phyloP scores from a whole-genome alignment of 169 alveolate species.

The Babesia gibsoni region DNA sequence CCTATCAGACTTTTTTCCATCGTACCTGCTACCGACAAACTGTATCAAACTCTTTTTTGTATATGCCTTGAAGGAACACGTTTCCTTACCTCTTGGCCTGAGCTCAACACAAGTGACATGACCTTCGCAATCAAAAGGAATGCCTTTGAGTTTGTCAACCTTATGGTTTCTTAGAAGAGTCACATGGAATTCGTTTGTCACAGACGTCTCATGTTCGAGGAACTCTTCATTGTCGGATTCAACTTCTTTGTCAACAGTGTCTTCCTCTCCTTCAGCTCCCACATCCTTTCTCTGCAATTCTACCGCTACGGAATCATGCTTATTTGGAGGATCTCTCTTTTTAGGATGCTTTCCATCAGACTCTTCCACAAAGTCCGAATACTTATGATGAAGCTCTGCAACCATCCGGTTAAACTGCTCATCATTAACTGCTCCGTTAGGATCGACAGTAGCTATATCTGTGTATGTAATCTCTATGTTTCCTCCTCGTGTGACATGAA shows the following conservation, averaged over 20 bases:
- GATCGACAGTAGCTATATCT: constrained; percentile 43
- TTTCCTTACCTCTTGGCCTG: constrained; percentile 50
- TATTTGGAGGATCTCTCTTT: neutral
- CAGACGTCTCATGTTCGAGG: constrained; percentile 46
- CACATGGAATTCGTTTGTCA: constrained; percentile 50
- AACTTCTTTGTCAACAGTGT: neutral
- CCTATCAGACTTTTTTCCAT: constrained; percentile 15
- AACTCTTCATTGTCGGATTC: neutral
- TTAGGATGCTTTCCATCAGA: neutral
- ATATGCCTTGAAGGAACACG: constrained; percentile 52
- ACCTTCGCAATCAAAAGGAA: constrained; percentile 12
- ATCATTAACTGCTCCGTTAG: constrained; percentile 6
- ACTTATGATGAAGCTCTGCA: constrained; percentile 7
- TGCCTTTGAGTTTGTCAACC: constrained; percentile 1
- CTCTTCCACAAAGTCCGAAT: neutral
- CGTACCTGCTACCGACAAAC: constrained; percentile 56
- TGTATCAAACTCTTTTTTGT: constrained; percentile 15
- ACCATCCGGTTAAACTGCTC: constrained; percentile 6
- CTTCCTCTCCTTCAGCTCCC: neutral
- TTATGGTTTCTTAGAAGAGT: constrained; percentile 47
- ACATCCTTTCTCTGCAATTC: no score
- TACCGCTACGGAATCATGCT: no score
- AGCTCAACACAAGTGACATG: constrained; percentile 55
- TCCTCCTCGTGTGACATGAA: constrained; percentile 44
- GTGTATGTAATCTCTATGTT: constrained; percentile 46